phyloP scores from a whole-genome alignment of 116 monocot genomes.

The Posidonia oceanica region DNA sequence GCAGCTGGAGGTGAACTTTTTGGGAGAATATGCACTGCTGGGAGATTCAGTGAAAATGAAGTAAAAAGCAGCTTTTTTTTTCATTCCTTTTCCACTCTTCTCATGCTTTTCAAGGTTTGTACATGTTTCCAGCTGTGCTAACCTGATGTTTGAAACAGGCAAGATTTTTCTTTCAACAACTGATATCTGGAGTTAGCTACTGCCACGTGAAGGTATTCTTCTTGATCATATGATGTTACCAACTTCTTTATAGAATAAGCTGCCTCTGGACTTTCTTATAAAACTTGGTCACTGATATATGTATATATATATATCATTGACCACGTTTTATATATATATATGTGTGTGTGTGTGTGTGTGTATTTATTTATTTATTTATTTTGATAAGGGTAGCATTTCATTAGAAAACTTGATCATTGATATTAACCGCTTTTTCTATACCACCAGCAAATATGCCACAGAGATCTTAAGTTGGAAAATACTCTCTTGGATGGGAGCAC shows the following conservation, averaged over 20 bases:
- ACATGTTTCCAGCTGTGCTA: neutral
- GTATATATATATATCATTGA: no score
- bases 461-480: constrained; percentile 95
- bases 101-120: neutral
- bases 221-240: neutral
- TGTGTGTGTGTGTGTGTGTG: no score
- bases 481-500: constrained; percentile 85
- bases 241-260: no score
- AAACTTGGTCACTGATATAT: neutral
- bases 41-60: constrained; percentile 84
- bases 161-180: constrained; percentile 91
- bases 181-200: constrained; percentile 88
- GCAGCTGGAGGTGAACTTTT: constrained; percentile 84
- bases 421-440: neutral
- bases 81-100: neutral
- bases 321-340: no score
- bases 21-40: constrained; percentile 61
- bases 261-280: neutral
- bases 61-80: constrained; percentile 11
- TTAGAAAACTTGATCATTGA: neutral
- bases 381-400: no score
- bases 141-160: constrained; percentile 28
- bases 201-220: constrained; percentile 67
- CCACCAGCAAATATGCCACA: constrained; percentile 75
- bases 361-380: no score